Conservation (phyloP, 768 basidiomycete genomes). For the Amanita pseudoporphyria region DNA sequence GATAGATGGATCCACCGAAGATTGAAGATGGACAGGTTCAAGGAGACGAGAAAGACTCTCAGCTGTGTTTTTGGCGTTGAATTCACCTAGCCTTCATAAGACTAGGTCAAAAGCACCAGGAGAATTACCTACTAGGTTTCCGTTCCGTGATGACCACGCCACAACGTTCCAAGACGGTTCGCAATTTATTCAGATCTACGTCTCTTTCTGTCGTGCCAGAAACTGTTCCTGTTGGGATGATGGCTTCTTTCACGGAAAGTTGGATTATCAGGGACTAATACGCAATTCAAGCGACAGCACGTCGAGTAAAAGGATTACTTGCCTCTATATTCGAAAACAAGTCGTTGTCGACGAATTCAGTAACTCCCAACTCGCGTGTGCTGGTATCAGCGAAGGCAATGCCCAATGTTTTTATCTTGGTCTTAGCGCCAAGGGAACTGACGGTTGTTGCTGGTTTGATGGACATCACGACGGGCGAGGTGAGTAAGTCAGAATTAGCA, state of each 20-base stretch:
- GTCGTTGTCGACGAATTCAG: conserved; percentile 92
- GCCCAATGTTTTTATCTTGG: conserved; percentile 68
- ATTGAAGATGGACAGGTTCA: conserved; percentile 28
- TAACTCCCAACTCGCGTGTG: conserved; percentile 73
- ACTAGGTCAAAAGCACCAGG: background rate
- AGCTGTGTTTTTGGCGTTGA: conserved; percentile 66
- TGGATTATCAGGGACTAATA: conserved; percentile 87
- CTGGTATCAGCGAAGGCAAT: conserved; percentile 91
- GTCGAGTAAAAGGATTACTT: background rate
- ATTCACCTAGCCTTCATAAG: conserved; percentile 53
- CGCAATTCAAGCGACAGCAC: background rate
- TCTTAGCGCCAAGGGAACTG: conserved; percentile 31
- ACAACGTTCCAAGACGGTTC: conserved; percentile 81
- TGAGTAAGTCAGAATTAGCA: conserved; percentile 63
- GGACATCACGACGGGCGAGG: conserved; percentile 85
- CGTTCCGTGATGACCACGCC: conserved; percentile 85
- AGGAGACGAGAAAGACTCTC: conserved; percentile 74
- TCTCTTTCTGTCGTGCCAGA: conserved; percentile 73
- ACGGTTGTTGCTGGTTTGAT: conserved; percentile 63
- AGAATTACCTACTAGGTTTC: conserved; percentile 56
- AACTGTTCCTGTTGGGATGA: conserved; percentile 67
- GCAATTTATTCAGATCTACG: conserved; percentile 80
- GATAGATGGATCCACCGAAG: conserved; percentile 40
- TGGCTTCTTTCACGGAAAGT: conserved; percentile 93
- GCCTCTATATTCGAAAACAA: conserved; percentile 95